Conservation (phyloP, 1,139 yeast species). For the Yamadazyma sp. region DNA sequence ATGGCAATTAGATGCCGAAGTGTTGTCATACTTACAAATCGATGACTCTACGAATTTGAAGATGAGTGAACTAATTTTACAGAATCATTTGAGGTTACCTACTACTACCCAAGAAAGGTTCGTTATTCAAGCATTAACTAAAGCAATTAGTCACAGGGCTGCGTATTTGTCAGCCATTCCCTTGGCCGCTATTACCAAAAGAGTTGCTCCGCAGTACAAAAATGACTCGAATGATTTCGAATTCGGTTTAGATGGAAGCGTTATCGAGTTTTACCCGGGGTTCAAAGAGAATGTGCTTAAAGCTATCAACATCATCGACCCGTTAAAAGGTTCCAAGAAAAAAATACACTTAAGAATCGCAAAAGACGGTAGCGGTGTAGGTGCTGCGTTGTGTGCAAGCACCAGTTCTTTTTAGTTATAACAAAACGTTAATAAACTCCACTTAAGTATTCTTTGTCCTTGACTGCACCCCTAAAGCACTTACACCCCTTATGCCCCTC, state of each 20-base stretch:
- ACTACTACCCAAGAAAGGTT: conserved; percentile 67
- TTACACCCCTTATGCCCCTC: no score
- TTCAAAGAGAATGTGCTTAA: conserved; percentile 75
- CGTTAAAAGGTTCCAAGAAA: conserved; percentile 70
- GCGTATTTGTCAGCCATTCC: conserved; percentile 88
- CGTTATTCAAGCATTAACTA: conserved; percentile 69
- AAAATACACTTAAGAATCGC: conserved; percentile 76
- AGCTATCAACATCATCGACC: conserved; percentile 66
- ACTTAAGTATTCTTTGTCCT: no score
- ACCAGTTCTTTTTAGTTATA: no score
- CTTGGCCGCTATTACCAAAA: conserved; percentile 65
- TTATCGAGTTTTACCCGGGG: conserved; percentile 88
- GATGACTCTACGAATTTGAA: conserved; percentile 73
- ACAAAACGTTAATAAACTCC: no score
- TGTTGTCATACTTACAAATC: conserved; percentile 76
- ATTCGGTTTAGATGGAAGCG: conserved; percentile 93
- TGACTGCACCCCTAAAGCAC: no score
- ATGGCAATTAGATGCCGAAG: conserved; percentile 80
- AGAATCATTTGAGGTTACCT: conserved; percentile 64
- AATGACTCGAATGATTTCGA: conserved; percentile 71
- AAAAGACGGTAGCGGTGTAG: conserved; percentile 94
- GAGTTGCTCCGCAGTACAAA: conserved; percentile 43
- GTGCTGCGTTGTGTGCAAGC: conserved; percentile 89
- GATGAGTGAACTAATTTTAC: conserved; percentile 63
- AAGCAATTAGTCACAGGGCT: conserved; percentile 80